Evolutionary conservation across 2,329 filamentous ascomycete genomes (phyloP), one percentile per base, ranked within the genome.

Genomic region (Calonectria multiphialidica): DNA sequence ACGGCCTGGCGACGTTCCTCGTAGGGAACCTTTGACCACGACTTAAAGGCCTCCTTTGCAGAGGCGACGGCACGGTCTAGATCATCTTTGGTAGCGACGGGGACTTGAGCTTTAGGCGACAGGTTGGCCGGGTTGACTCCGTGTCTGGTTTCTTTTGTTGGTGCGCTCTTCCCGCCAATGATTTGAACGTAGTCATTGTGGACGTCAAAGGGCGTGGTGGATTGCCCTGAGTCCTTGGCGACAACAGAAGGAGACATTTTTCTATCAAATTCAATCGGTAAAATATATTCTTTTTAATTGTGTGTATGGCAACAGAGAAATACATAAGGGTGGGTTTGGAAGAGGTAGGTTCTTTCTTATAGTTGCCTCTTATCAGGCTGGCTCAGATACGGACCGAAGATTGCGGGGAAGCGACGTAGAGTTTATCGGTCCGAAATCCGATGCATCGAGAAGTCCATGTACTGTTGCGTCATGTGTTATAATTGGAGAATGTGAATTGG

Each of bases 91-190:
- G 76, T 77, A 10, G 79, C 77, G 1, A 82, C 70, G 1, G 80
- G 79, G 1, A 81, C 79, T 10, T 76, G 68, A 33, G 79, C 76
- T n/a, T 83, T 79, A 10, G 79, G 79, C 28, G 81, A 72, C 2
- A 81, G 76, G 0, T 65, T 83, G 65, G 73, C 83, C 71, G 73
- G 83, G 77, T 80, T 83, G 76, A 30, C 79, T 69, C 69, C 75
- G 35, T 73, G 76, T 2, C 76, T 76, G 3, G 71, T 70, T 21
- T 73, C 70, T 18, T 74, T 50, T 1, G 78, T 78, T 0, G 74
- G 68, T 13, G 70, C 49, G 3, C 57, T 72, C 28, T 79, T 67
- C 21, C 77, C 77, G 21, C 74, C 68, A n/a, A 79, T 79, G 50
- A 79, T 77, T 50, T 79, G 76, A 63, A 79, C 61, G 16, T 76